These are phyloP conservation scores for Cytospora mali DNA, from an alignment of 2,329 filamentous ascomycete genomes.

Conservation along the genomic window DNA sequence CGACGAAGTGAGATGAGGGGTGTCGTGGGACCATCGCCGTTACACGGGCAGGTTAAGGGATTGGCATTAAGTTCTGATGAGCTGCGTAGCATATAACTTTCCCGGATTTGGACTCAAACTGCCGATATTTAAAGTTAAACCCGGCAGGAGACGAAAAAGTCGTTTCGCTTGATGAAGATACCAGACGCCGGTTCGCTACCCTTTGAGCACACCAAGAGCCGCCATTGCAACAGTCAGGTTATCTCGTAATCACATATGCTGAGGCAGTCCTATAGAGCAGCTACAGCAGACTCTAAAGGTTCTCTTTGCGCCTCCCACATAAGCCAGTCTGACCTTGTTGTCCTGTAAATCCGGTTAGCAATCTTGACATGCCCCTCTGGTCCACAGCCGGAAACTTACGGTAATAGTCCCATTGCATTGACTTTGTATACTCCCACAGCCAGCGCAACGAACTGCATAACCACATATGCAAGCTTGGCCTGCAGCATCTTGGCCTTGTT, in stretches of 20 bases:
- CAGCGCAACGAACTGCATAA: conserved; percentile 82
- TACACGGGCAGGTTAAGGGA: not conserved
- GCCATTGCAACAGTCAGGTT: not conserved
- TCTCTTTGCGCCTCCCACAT: conserved; percentile 85
- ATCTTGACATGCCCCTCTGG: not conserved
- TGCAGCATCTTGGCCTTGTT: conserved; percentile 74
- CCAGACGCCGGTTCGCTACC: not conserved
- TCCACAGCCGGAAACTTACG: conserved; percentile 58
- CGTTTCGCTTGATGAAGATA: not conserved
- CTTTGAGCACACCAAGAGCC: not conserved
- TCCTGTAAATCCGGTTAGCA: conserved; percentile 54
- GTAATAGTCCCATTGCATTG: conserved; percentile 92
- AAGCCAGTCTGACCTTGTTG: conserved; percentile 95
- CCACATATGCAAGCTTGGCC: conserved; percentile 86
- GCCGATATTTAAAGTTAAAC: not conserved
- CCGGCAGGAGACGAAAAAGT: not conserved
- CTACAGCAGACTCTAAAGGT: conserved; percentile 66
- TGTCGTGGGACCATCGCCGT: not conserved
- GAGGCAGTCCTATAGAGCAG: conserved; percentile 53
- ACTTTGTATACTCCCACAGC: conserved; percentile 94
- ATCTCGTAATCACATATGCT: not conserved
- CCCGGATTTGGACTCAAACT: not conserved
- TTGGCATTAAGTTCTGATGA: not conserved
- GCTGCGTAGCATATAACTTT: not conserved
- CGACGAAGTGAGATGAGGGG: not conserved